Evolutionary conservation across 768 basidiomycete species (phyloP), one percentile per base, ranked within the genome.

Genomic region (Phanerochaete carnosa): DNA sequence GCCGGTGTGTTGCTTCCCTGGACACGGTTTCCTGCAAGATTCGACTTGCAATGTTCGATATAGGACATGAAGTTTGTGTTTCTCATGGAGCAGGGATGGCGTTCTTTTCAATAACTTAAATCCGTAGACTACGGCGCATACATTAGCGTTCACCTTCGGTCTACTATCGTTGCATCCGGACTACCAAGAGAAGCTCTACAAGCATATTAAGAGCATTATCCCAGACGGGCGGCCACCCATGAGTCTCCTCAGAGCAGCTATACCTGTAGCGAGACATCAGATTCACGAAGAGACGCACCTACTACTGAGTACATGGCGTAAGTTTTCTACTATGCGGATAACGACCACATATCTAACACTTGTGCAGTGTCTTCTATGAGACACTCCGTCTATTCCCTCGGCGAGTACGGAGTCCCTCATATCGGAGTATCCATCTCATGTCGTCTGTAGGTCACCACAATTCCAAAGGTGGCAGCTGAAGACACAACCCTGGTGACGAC

Each of bases 111-210:
- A 30, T 29, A 53, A 9, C 22, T n/a, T n/a, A n/a, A n/a, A n/a
- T 45, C 1, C 16, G 23, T 52, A 76, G 73, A 74, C 75, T 1
- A 73, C 73, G 2, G 72, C 74, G 1, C 73, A 75, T 60, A 66
- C 75, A 13, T 66, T 76, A 23, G 63, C 68, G 29, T 75, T 70
- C 63, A 64, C 72, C 1, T 63, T 78, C 57, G 75, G 65, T 30
- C 63, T 76, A 43, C 72, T 79, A 9, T 77, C 78, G 4, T 64
- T 77, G 16, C 69, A 79, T 65, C 76, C 68, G 13, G 74, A 77
- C 15, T 72, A 75, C 52, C 78, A 79, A 65, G 74, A 77, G 60
- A 72, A 66, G 50, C 62, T 77, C 2, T 74, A 72, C 62, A 61
- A 72, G 19, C 66, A 75, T 29, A 69, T 77, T 56, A 66, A 69